phyloP scores from a whole-genome alignment of 2,329 filamentous ascomycete species.

The Hyphodiscus sp. region DNA sequence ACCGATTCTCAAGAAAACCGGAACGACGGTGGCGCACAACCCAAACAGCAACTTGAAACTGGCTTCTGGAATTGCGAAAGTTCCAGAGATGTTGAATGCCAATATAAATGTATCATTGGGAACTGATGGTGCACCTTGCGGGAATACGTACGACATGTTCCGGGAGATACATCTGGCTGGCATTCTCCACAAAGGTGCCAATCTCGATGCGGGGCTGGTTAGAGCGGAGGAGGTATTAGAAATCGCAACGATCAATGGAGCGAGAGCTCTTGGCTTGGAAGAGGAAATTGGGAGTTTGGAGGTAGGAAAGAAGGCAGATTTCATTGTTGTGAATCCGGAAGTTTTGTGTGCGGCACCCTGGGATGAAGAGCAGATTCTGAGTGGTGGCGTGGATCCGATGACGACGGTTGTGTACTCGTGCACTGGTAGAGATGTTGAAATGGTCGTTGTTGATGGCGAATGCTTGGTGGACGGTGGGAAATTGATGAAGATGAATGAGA shows the following conservation, averaged over 20 bases:
- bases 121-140: slow-evolving; percentile 47
- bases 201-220: slow-evolving; percentile 36
- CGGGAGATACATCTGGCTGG: slow-evolving; percentile 46
- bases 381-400: slow-evolving; percentile 30
- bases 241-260: slow-evolving; percentile 46
- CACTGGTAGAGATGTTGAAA: slow-evolving; percentile 37
- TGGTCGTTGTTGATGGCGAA: slow-evolving; percentile 22
- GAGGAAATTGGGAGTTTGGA: slow-evolving; percentile 45
- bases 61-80: slow-evolving; percentile 38
- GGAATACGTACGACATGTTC: slow-evolving; percentile 45
- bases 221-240: slow-evolving; percentile 40
- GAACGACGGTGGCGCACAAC: slow-evolving; percentile 43
- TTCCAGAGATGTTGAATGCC: slow-evolving; percentile 37
- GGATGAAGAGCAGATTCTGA: slow-evolving; percentile 27
- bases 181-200: slow-evolving; percentile 41
- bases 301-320: slow-evolving; percentile 49
- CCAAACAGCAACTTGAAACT: slow-evolving; percentile 47
- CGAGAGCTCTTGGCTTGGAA: slow-evolving; percentile 44
- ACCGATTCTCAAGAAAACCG: slow-evolving; percentile 32
- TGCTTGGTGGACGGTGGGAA: slow-evolving; percentile 19
- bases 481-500: slow-evolving; percentile 22
- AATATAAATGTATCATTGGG: slow-evolving; percentile 43
- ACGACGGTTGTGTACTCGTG: slow-evolving; percentile 39
- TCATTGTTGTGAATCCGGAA: slow-evolving; percentile 41
- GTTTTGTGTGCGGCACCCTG: slow-evolving; percentile 8